phyloP scores from a whole-genome alignment of 1,284 basidiomycete genomes.

The Taiwanofungus camphoratus region DNA sequence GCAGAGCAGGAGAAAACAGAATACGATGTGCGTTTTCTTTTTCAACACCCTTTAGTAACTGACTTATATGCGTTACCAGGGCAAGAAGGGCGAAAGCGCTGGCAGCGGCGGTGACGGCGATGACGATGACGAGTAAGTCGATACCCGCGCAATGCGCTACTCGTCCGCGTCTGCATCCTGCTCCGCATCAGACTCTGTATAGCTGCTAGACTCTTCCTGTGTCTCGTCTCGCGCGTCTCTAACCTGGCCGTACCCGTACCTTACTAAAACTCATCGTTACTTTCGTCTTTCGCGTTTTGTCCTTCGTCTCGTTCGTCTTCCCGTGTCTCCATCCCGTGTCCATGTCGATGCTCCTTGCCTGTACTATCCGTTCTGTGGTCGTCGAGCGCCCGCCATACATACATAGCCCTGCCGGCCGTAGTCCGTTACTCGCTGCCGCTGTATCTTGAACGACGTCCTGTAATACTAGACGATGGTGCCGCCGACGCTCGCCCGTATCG shows the following conservation, averaged over 20 bases:
- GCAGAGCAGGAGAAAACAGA: constrained; percentile 78
- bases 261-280: constrained; percentile 1
- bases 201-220: constrained; percentile 13
- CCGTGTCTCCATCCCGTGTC: neutral
- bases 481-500: too few species aligned
- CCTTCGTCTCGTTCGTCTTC: constrained; percentile 1
- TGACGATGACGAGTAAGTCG: constrained; percentile 44
- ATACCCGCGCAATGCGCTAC: constrained; percentile 5
- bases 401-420: constrained; percentile 2
- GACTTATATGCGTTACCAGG: constrained; percentile 18
- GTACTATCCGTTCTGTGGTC: constrained; percentile 9
- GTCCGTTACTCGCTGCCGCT: constrained; percentile 17
- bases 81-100: constrained; percentile 42
- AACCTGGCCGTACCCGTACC: neutral
- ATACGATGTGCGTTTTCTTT: constrained; percentile 51
- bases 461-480: constrained; percentile 24
- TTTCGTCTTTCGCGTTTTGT: neutral
- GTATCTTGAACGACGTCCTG: constrained; percentile 25
- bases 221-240: neutral
- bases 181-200: constrained; percentile 3
- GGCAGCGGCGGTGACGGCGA: constrained; percentile 55
- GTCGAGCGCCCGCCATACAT: constrained; percentile 1
- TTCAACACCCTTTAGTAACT: constrained; percentile 6
- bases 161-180: constrained; percentile 7
- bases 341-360: constrained; percentile 2